Evolutionary conservation across 805 yeast species (phyloP).

Genomic region (Starmerella vitae): DNA sequence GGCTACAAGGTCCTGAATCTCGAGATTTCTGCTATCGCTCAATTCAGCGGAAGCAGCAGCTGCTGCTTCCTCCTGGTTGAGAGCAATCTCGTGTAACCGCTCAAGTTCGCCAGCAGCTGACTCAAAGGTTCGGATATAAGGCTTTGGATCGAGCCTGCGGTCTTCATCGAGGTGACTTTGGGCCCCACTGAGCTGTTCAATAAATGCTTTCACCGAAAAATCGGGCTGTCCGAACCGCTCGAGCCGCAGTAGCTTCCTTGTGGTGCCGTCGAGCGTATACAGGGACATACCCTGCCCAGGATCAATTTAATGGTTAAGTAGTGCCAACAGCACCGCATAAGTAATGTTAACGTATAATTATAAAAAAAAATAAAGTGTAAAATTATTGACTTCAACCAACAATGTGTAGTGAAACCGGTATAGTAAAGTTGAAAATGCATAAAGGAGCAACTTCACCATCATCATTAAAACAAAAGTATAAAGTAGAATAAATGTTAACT

Average conservation of each 20-base stretch:
- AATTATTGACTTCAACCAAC: no score
- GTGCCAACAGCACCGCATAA: no score
- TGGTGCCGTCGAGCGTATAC: constrained; percentile 26
- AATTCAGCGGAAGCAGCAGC: constrained; percentile 44
- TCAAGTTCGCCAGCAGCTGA: constrained; percentile 63
- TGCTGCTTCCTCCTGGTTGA: constrained; percentile 36
- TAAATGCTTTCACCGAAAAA: constrained; percentile 61
- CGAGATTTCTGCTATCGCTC: constrained; percentile 55
- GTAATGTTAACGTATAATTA: no score
- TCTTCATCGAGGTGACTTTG: constrained; percentile 32
- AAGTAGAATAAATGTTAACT: no score
- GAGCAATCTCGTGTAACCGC: constrained; percentile 44
- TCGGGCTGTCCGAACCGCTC: constrained; percentile 25
- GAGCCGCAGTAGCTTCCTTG: constrained; percentile 24
- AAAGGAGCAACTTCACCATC: no score
- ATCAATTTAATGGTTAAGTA: no score
- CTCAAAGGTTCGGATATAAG: constrained; percentile 87
- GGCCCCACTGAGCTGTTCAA: constrained; percentile 63
- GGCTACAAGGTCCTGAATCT: constrained; percentile 43
- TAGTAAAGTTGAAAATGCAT: no score
- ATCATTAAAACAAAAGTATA: no score
- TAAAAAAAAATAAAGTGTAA: no score
- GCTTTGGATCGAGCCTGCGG: constrained; percentile 65
- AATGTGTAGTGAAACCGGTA: no score
- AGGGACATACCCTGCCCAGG: no score